phyloP scores from a whole-genome alignment of 2,329 filamentous ascomycete genomes.

The Pestalotiopsis sp. region DNA sequence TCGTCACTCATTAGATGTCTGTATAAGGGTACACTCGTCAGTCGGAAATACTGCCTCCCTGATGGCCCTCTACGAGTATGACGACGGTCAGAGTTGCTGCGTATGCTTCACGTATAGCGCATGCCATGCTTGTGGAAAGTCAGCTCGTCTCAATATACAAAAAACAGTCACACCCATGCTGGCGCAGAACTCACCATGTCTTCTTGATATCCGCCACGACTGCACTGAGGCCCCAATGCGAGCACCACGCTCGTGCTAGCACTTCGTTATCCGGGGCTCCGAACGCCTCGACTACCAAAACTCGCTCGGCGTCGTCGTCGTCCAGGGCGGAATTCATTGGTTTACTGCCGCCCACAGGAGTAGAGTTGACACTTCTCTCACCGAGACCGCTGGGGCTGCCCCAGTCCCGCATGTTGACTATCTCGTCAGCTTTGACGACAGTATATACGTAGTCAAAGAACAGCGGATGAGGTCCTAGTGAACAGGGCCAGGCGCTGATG shows the following conservation, averaged over 20 bases:
- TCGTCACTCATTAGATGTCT: background rate
- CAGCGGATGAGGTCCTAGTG: slow-evolving; percentile 66
- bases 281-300: slow-evolving; percentile 73
- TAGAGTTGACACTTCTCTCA: slow-evolving; percentile 23
- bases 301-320: slow-evolving; percentile 61
- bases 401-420: slow-evolving; percentile 70
- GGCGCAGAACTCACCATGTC: slow-evolving; percentile 60
- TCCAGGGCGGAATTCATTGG: slow-evolving; percentile 24
- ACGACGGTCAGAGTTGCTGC: slow-evolving; percentile 74
- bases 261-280: slow-evolving; percentile 77
- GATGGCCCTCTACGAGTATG: slow-evolving; percentile 62
- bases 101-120: slow-evolving; percentile 75
- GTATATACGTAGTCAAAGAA: slow-evolving; percentile 72
- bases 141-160: slow-evolving; percentile 14
- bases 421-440: slow-evolving; percentile 62
- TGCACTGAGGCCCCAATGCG: slow-evolving; percentile 73
- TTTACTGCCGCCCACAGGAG: slow-evolving; percentile 24
- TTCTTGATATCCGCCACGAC: slow-evolving; percentile 69
- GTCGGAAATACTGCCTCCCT: slow-evolving; percentile 9
- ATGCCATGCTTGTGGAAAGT: slow-evolving; percentile 59
- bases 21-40: background rate
- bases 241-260: slow-evolving; percentile 75
- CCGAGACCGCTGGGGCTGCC: slow-evolving; percentile 39
- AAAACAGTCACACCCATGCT: background rate
- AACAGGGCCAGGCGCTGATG: slow-evolving; percentile 66